Conservation (phyloP, 2,329 filamentous ascomycete species). For the Ophiocordyceps camponoti-rufipedis region DNA sequence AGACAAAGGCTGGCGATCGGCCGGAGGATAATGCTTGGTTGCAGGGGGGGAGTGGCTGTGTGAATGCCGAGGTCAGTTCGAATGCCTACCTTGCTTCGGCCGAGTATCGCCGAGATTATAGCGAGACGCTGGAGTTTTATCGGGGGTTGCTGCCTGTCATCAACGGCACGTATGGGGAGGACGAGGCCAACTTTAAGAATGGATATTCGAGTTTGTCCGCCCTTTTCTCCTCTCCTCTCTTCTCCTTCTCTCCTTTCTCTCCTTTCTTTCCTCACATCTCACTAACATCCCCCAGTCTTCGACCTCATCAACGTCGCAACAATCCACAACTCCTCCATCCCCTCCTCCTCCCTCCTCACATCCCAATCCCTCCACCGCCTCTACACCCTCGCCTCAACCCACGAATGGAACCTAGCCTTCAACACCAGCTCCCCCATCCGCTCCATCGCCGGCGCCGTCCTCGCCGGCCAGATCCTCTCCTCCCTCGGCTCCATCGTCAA, state of each 20-base stretch:
- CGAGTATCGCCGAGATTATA: conserved; percentile 24
- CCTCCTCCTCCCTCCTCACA: conserved; percentile 40
- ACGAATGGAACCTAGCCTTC: conserved; percentile 73
- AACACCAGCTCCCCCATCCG: conserved; percentile 52
- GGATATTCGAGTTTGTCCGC: conserved; percentile 37
- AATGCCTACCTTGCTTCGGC: conserved; percentile 32
- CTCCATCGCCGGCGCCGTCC: conserved; percentile 37
- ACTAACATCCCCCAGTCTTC: conserved; percentile 22
- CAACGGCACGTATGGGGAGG: conserved; percentile 28
- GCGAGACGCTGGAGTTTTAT: conserved; percentile 42
- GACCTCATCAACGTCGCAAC: conserved; percentile 41
- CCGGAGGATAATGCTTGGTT: conserved; percentile 39
- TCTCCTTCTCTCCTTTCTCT: not conserved
- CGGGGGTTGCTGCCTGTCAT: conserved; percentile 32
- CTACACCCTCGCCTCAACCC: conserved; percentile 53
- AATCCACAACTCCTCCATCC: conserved; percentile 44
- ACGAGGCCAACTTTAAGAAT: conserved; percentile 34
- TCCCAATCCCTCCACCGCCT: conserved; percentile 41
- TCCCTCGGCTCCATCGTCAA: conserved; percentile 33
- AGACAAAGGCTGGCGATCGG: conserved; percentile 34
- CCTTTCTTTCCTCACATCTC: not conserved
- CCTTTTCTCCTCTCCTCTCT: no score
- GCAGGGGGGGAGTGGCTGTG: conserved; percentile 38
- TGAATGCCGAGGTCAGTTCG: conserved; percentile 33
- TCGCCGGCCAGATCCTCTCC: conserved; percentile 35